A percentile compares a stretch with the other conserved stretches of the same genome.
Conservation (phyloP, 2,329 filamentous ascomycete genomes). For the Cordyceps farinosa region DNA sequence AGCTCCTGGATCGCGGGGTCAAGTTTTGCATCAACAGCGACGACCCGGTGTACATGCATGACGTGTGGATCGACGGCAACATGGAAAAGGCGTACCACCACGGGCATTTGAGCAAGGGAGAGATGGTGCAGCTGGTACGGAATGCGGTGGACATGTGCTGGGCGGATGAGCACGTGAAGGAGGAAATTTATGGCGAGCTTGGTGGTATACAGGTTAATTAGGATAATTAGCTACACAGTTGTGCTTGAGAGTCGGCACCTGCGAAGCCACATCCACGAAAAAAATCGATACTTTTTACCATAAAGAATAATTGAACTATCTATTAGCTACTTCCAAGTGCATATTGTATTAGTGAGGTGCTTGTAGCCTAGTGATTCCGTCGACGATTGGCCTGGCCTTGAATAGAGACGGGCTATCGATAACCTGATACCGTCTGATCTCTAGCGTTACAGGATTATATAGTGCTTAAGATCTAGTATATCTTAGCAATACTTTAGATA, state of each 20-base stretch:
- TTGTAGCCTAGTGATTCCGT: not conserved
- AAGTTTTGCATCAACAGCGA: slow-evolving; percentile 69
- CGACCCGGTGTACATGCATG: slow-evolving; percentile 69
- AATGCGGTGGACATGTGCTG: slow-evolving; percentile 46
- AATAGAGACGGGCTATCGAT: no score
- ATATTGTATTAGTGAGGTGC: not conserved
- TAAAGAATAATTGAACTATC: not conserved
- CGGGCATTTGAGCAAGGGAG: slow-evolving; percentile 36
- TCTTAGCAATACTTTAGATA: no score
- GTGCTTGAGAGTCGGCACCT: no score
- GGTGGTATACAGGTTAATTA: slow-evolving; percentile 20
- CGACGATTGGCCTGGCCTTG: no score
- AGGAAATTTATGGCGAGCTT: slow-evolving; percentile 25
- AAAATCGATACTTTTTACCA: not conserved
- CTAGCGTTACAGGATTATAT: no score
- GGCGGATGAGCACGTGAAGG: slow-evolving; percentile 39
- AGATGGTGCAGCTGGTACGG: slow-evolving; percentile 40
- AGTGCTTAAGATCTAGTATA: no score
- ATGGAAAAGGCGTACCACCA: slow-evolving; percentile 41
- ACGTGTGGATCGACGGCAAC: slow-evolving; percentile 47
- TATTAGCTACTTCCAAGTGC: not conserved
- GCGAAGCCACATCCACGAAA: not conserved
- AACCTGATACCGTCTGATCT: no score
- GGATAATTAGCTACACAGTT: no score
- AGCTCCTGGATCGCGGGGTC: slow-evolving; percentile 59